Evolutionary conservation across 208 protist genomes (phyloP), one percentile per base, ranked within the genome.

Genomic region (Acanthamoeba lugdunensis): DNA sequence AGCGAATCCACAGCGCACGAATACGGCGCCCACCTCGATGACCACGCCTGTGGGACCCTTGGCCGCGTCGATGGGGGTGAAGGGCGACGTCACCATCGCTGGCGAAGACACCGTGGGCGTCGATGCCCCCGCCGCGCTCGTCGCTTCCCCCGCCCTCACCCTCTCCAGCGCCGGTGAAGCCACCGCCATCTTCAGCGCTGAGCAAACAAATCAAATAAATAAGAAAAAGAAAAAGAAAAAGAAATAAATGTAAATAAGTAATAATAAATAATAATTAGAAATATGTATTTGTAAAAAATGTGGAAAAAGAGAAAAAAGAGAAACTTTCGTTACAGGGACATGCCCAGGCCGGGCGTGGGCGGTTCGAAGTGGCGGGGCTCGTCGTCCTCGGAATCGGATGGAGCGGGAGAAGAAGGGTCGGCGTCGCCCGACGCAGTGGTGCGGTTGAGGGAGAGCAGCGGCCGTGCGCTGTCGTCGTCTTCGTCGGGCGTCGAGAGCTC

Each of bases 1-100:
- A 85, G 77, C 77, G 45, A 85, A 85, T 58, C 77, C 77, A 30
- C 77, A 85, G 25, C 77, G 77, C 21, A 85, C 50, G 45, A 85
- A 85, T 2, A 58, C 77, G 23, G 77, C 37, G 3, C 77, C 77
- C 14, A 85, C 37, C 28, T 85, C 77, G 48, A 85, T 28, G 16
- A 85, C 45, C 3, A 85, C 77, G 5, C 45, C 77, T 14, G 77
- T 85, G 45, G 77, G 77, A 8, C 77, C 77, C 45, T 85, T 85
- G 23, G 77, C 21, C 11, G 50, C 77, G 45, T 85, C 77, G 50
- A 85, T 23, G 6, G 77, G 77, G 11, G 77, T 85, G 48, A 85
- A 85, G 48, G 77, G 77, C 77, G 77, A 85, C 8, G 77, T 58
- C 45, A 85, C 77, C 28, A 58, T 23, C n/a, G 77, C 77, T 18